Evolutionary conservation across 768 basidiomycete species (phyloP).

Genomic region (Mycena vulgaris): DNA sequence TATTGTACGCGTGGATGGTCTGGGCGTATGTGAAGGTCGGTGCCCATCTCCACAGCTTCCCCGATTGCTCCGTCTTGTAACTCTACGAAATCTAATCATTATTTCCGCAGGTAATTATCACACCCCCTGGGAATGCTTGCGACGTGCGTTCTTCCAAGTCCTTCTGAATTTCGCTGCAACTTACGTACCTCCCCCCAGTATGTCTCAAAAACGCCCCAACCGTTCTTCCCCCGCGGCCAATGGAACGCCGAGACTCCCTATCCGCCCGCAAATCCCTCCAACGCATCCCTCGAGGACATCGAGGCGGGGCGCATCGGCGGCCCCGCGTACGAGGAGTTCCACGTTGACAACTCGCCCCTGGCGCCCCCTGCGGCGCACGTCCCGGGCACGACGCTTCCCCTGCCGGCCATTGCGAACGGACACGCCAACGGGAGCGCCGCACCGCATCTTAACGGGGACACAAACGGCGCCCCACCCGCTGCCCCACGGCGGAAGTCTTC

Average conservation of each 20-base stretch:
- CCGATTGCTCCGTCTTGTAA: no score
- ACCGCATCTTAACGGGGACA: no score
- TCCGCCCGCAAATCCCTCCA: neutral
- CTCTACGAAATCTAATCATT: neutral
- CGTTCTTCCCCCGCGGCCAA: constrained; percentile 40
- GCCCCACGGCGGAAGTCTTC: neutral
- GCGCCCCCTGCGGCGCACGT: constrained; percentile 3
- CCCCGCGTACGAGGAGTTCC: constrained; percentile 57
- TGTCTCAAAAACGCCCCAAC: constrained; percentile 44
- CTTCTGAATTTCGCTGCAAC: neutral
- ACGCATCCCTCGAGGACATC: constrained; percentile 32
- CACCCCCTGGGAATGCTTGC: neutral
- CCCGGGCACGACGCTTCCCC: constrained; percentile 1
- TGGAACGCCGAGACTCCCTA: constrained; percentile 21
- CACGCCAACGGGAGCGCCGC: neutral
- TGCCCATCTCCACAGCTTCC: neutral
- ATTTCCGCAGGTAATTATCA: neutral
- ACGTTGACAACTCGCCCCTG: neutral
- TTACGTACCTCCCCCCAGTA: constrained; percentile 44
- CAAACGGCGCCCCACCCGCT: neutral
- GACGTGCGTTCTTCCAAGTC: constrained; percentile 2
- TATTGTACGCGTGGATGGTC: constrained; percentile 78
- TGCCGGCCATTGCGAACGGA: neutral
- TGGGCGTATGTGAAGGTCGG: constrained; percentile 86
- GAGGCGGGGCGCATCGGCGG: constrained; percentile 54